Percentiles rank a stretch among this genome's conserved stretches.
phyloP scores from a whole-genome alignment of 305 asterid genomes.

The Petunia hybrid region DNA sequence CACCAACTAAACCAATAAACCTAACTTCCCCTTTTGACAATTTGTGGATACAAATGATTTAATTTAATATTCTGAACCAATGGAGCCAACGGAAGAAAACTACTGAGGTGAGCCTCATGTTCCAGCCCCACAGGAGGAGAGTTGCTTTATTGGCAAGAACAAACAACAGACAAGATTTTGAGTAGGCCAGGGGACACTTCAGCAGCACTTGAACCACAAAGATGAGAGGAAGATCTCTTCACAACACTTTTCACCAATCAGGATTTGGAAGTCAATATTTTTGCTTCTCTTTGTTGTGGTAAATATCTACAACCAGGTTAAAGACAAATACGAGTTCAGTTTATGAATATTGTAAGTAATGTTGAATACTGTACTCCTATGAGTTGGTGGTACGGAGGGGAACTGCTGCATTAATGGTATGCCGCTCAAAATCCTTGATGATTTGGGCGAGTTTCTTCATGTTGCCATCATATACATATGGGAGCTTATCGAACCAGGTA shows the following conservation, averaged over 20 bases:
- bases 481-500: conserved; percentile 62
- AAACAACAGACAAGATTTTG: neutral
- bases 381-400: conserved; percentile 32
- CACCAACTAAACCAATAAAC: conserved; percentile 20
- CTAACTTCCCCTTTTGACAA: neutral
- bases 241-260: neutral
- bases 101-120: conserved; percentile 14
- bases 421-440: conserved; percentile 61
- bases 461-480: conserved; percentile 60
- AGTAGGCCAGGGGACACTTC: neutral
- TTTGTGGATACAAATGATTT: conserved; percentile 13
- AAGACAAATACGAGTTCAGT: no score
- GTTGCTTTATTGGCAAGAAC: conserved; percentile 15
- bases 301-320: neutral
- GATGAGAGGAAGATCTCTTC: neutral
- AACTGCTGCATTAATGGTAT: conserved; percentile 46
- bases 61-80: conserved; percentile 1
- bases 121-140: neutral
- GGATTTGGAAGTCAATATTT: neutral
- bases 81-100: neutral
- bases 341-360: neutral
- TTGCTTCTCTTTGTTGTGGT: conserved; percentile 25
- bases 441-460: conserved; percentile 57
- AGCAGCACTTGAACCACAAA: neutral
- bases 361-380: conserved; percentile 4